phyloP scores from a whole-genome alignment of 441 rosid species.

The Raphanus hybrid region DNA sequence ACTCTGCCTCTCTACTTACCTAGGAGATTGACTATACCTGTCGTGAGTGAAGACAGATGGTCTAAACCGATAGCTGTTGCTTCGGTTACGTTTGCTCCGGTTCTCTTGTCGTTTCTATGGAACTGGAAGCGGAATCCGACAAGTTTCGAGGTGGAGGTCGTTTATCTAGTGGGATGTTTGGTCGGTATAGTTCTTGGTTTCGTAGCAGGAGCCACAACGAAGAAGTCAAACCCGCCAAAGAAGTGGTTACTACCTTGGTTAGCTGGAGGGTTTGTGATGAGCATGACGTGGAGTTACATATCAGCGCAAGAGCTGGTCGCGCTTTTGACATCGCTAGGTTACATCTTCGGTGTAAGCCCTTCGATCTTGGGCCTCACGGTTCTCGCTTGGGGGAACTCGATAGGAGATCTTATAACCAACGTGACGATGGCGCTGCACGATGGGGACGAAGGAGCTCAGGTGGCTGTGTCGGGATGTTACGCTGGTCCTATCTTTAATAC shows the following conservation, averaged over 20 bases:
- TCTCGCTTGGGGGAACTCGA: constrained; percentile 94
- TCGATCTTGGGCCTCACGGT: constrained; percentile 85
- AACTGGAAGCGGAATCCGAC: constrained; percentile 54
- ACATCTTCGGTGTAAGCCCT: constrained; percentile 73
- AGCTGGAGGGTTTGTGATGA: constrained; percentile 79
- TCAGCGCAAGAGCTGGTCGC: constrained; percentile 83
- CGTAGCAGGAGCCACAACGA: constrained; percentile 63
- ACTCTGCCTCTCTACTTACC: constrained; percentile 83
- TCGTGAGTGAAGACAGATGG: constrained; percentile 71
- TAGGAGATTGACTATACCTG: constrained; percentile 81
- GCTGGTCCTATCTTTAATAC: constrained; percentile 92
- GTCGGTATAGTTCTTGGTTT: constrained; percentile 66
- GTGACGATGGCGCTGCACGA: constrained; percentile 78
- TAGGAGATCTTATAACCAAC: constrained; percentile 86
- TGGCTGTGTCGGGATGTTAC: constrained; percentile 87
- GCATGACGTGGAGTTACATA: constrained; percentile 85
- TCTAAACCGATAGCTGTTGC: constrained; percentile 73
- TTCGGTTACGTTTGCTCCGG: constrained; percentile 72
- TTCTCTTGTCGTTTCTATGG: constrained; percentile 62
- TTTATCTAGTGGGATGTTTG: constrained; percentile 53
- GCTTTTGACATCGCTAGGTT: constrained; percentile 66
- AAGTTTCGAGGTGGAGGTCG: constrained; percentile 39
- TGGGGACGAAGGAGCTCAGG: constrained; percentile 76
- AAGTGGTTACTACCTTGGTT: constrained; percentile 71
- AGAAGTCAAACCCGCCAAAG: constrained; percentile 63